Evolutionary conservation across 2,329 filamentous ascomycete species (phyloP).

Genomic region (Calonectria naviculata): DNA sequence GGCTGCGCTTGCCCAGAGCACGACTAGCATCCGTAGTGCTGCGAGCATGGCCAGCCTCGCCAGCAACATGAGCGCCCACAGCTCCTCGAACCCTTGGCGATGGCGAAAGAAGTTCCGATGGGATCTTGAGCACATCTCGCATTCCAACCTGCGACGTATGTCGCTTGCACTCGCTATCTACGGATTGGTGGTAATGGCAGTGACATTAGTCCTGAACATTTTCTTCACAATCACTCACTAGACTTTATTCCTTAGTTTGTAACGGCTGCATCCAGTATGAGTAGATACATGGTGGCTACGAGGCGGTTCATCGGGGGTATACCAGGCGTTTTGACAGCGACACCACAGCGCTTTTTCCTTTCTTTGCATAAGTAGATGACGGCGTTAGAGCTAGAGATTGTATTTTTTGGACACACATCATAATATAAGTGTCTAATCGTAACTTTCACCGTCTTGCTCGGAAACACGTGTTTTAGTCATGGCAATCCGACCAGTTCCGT

Average conservation of each 20-base stretch:
- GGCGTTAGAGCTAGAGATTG: conserved; percentile 37
- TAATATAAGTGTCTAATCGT: conserved; percentile 35
- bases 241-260: conserved; percentile 12
- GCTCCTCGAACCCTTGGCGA: conserved; percentile 52
- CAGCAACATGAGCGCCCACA: conserved; percentile 42
- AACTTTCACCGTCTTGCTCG: not conserved
- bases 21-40: conserved; percentile 56
- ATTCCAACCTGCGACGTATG: conserved; percentile 74
- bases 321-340: conserved; percentile 34
- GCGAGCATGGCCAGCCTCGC: conserved; percentile 51
- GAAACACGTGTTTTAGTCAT: not conserved
- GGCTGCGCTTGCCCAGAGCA: conserved; percentile 57
- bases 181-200: conserved; percentile 87
- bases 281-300: conserved; percentile 29
- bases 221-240: conserved; percentile 76
- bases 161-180: conserved; percentile 85
- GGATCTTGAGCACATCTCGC: conserved; percentile 72
- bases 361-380: conserved; percentile 13
- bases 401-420: conserved; percentile 28
- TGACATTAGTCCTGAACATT: conserved; percentile 87
- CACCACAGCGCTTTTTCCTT: conserved; percentile 21
- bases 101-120: conserved; percentile 68
- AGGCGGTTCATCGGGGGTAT: conserved; percentile 33
- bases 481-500: not conserved
- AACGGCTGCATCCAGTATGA: conserved; percentile 33